Percentiles rank a stretch among this genome's conserved stretches.
phyloP scores from a whole-genome alignment of 208 protist species.

The Wallacemonas sp. region DNA sequence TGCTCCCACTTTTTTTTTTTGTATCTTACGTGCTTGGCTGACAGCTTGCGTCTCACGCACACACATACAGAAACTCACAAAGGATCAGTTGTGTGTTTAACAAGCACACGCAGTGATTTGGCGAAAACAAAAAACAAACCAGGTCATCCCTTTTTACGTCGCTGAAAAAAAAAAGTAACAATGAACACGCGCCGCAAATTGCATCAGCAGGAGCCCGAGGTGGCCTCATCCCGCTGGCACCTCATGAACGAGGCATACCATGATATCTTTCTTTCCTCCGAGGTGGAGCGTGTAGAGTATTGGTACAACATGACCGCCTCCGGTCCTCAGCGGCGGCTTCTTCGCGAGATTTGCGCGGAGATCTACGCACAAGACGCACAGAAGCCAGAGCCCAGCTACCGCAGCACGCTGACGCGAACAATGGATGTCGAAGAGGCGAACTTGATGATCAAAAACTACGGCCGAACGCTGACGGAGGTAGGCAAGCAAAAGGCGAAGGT shows the following conservation, averaged over 20 bases:
- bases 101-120: too few relatives aligned
- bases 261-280: conserved; percentile 47
- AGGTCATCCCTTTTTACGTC: too few relatives aligned
- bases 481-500: conserved; percentile 56
- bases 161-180: too few relatives aligned
- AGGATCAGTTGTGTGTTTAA: too few relatives aligned
- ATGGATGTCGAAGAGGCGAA: conserved; percentile 50
- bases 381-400: conserved; percentile 32
- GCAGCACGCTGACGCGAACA: conserved; percentile 28
- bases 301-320: conserved; percentile 90
- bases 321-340: conserved; percentile 62
- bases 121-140: too few relatives aligned
- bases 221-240: conserved; percentile 71
- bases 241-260: conserved; percentile 83
- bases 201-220: conserved; percentile 40
- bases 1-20: not conserved
- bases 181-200: conserved; percentile 84
- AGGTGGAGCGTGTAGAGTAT: conserved; percentile 63
- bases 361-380: conserved; percentile 57
- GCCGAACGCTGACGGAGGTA: conserved; percentile 38
- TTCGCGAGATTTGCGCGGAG: conserved; percentile 75
- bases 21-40: too few relatives aligned
- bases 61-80: not conserved
- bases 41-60: too few relatives aligned
- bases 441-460: conserved; percentile 72